These are phyloP conservation scores for Abrus pulchellus DNA, from an alignment of 306 rosid species.

Conservation along the genomic window DNA sequence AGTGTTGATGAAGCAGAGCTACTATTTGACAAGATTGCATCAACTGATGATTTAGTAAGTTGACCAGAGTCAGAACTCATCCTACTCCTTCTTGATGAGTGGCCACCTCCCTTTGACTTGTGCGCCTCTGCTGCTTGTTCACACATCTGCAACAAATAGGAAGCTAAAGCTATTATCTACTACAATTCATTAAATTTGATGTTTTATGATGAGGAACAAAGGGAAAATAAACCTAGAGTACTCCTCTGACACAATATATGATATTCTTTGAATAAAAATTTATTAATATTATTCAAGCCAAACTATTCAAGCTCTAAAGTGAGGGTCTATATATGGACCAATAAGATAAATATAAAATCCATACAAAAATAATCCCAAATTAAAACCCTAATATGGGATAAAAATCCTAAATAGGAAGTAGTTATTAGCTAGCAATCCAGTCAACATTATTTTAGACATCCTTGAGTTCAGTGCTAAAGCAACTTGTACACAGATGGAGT, in stretches of 20 bases:
- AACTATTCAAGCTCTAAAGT: not conserved
- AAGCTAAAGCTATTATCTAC: slow-evolving; percentile 42
- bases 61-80: slow-evolving; percentile 70
- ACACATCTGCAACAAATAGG: slow-evolving; percentile 75
- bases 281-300: not conserved
- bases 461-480: slow-evolving; percentile 28
- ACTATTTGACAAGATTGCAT: slow-evolving; percentile 76
- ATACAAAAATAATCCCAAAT: not conserved
- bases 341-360: not conserved
- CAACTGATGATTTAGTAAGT: slow-evolving; percentile 79
- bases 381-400: not conserved
- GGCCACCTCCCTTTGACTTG: slow-evolving; percentile 79
- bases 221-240: not conserved
- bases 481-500: slow-evolving; percentile 24
- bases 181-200: slow-evolving; percentile 21
- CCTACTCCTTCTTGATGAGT: slow-evolving; percentile 79
- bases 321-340: not conserved
- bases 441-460: slow-evolving; percentile 3
- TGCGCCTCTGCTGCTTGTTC: slow-evolving; percentile 98
- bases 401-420: not conserved
- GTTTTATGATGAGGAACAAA: not conserved
- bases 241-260: not conserved
- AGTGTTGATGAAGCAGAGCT: slow-evolving; percentile 51
- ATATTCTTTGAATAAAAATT: not conserved
- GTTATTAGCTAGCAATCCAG: not conserved